These are phyloP conservation scores for Solanum pinnatisectum DNA, from an alignment of 257 asterid genomes.

Conservation along the genomic window DNA sequence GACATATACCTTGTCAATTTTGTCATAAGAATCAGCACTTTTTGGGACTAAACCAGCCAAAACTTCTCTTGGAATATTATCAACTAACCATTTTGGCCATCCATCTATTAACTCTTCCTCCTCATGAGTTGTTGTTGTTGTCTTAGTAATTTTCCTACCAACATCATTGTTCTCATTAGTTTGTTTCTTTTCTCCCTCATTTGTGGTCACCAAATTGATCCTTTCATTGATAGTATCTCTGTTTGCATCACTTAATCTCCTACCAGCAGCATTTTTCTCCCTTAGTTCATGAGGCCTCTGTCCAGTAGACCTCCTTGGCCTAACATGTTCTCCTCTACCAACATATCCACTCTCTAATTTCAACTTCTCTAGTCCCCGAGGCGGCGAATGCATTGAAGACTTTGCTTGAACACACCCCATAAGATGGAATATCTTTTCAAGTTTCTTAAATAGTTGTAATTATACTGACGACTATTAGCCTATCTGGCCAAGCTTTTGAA, in stretches of 20 bases:
- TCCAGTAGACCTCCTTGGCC: conserved; percentile 37
- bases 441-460: background rate
- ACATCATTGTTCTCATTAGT: conserved; percentile 7
- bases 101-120: conserved; percentile 62
- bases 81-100: conserved; percentile 81
- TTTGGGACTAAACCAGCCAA: conserved; percentile 62
- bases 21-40: conserved; percentile 71
- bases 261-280: conserved; percentile 9
- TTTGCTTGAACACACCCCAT: conserved; percentile 56
- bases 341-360: conserved; percentile 42
- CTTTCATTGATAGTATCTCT: conserved; percentile 9
- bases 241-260: conserved; percentile 13
- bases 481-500: background rate
- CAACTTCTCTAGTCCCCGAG: conserved; percentile 31
- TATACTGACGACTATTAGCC: background rate
- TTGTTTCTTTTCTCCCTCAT: conserved; percentile 19
- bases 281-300: conserved; percentile 18
- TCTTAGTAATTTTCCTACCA: background rate
- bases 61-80: conserved; percentile 54
- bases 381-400: conserved; percentile 32
- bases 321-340: conserved; percentile 17
- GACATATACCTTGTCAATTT: conserved; percentile 64
- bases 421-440: background rate
- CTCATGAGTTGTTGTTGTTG: background rate
- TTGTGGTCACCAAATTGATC: background rate